Evolutionary conservation across 1,284 basidiomycete genomes (phyloP).

Genomic region (Heterobasidion parviporum): DNA sequence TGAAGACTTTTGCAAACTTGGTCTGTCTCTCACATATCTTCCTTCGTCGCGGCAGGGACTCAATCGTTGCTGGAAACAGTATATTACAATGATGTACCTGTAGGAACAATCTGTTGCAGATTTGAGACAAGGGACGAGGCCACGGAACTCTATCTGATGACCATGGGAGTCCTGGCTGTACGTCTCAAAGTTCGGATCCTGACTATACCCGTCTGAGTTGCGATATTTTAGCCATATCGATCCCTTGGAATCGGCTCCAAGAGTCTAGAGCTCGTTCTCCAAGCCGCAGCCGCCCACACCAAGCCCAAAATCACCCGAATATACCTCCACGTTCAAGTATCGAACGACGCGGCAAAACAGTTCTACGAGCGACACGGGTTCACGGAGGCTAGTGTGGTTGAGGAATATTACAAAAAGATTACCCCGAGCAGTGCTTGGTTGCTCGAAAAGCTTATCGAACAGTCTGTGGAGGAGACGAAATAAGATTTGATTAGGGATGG

Average conservation of each 20-base stretch:
- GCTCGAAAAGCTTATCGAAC: slow-evolving; percentile 44
- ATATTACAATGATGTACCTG: slow-evolving; percentile 80
- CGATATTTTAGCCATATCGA: slow-evolving; percentile 58
- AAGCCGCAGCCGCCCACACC: slow-evolving; percentile 45
- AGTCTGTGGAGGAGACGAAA: neutral
- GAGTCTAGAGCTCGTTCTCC: slow-evolving; percentile 54
- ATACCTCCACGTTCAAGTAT: slow-evolving; percentile 74
- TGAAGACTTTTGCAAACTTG: slow-evolving; percentile 75
- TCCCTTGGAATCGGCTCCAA: slow-evolving; percentile 63
- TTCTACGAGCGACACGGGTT: slow-evolving; percentile 80
- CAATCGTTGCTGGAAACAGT: slow-evolving; percentile 34
- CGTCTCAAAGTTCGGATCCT: slow-evolving; percentile 10
- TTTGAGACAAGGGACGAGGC: slow-evolving; percentile 56
- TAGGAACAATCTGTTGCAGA: slow-evolving; percentile 76
- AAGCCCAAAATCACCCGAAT: slow-evolving; percentile 59
- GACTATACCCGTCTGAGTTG: slow-evolving; percentile 1
- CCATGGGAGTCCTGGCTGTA: slow-evolving; percentile 77
- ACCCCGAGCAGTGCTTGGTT: slow-evolving; percentile 73
- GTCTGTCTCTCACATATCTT: slow-evolving; percentile 26
- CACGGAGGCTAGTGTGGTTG: slow-evolving; percentile 48
- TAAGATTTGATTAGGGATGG: neutral
- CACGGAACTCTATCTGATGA: slow-evolving; percentile 69
- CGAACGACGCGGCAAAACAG: slow-evolving; percentile 59
- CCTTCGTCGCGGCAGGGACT: neutral
- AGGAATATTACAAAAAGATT: slow-evolving; percentile 80